These are phyloP conservation scores for Magnaporthiopsis rhizophila DNA, from an alignment of 2,329 filamentous ascomycete genomes.

Conservation along the genomic window DNA sequence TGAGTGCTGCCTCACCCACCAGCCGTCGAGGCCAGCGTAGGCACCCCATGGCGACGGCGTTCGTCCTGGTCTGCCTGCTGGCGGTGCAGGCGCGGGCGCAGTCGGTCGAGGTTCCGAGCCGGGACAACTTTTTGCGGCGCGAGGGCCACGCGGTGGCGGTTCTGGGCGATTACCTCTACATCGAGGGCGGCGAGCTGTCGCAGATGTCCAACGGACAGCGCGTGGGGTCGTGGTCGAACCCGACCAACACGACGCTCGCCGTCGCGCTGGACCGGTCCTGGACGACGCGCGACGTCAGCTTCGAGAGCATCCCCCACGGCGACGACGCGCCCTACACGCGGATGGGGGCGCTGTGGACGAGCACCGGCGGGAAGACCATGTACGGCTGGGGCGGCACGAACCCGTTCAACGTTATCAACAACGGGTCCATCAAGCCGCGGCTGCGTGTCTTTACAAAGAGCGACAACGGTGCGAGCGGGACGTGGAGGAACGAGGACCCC, in stretches of 20 bases:
- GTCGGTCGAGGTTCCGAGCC: background rate
- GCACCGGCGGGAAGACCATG: background rate
- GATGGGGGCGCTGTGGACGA: conserved; percentile 1
- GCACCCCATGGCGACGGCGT: background rate
- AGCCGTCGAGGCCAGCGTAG: too few species aligned
- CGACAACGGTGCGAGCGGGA: background rate
- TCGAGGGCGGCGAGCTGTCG: conserved; percentile 7
- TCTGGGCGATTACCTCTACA: conserved; percentile 5
- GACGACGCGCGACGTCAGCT: background rate
- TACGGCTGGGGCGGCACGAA: conserved; percentile 8
- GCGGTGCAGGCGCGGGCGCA: too few species aligned
- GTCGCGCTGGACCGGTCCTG: conserved; percentile 3
- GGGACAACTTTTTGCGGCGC: background rate
- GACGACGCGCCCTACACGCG: background rate
- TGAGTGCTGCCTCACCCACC: too few species aligned
- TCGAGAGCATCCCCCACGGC: conserved; percentile 3
- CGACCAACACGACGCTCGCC: conserved; percentile 5
- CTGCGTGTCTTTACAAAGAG: background rate
- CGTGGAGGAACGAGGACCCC: background rate
- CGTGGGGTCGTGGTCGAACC: too few species aligned
- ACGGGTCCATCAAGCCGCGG: background rate
- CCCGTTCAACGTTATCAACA: background rate
- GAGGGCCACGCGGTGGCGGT: conserved; percentile 4
- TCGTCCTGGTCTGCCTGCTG: background rate
- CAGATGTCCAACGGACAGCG: background rate